Conservation (phyloP, 1,284 basidiomycete genomes). For the Ustilago hordei region DNA sequence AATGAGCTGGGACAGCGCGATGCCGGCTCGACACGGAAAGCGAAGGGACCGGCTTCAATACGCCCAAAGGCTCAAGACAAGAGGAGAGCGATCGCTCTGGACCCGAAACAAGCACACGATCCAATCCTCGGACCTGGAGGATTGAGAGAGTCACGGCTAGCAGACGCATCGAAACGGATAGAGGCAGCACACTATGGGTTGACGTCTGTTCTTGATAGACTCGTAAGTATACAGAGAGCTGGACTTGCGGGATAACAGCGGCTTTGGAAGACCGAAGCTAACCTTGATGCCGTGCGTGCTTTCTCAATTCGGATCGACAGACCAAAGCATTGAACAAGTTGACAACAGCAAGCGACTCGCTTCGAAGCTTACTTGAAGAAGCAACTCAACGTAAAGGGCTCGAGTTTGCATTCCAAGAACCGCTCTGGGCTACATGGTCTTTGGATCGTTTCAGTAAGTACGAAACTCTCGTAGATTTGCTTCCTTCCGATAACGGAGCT, state of each 20-base stretch:
- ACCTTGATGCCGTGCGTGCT: not conserved
- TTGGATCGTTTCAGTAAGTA: conserved; percentile 58
- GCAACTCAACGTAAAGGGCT: conserved; percentile 44
- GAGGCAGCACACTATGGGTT: conserved; percentile 41
- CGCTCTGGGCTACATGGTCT: conserved; percentile 64
- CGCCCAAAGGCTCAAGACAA: conserved; percentile 24
- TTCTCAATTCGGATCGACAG: conserved; percentile 12
- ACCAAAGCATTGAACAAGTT: conserved; percentile 46
- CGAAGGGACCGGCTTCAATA: conserved; percentile 13
- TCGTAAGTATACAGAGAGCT: conserved; percentile 32
- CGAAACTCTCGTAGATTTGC: no score
- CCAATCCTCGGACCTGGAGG: conserved; percentile 37
- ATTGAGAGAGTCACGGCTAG: conserved; percentile 34
- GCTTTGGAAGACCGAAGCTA: not conserved
- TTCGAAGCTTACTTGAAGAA: conserved; percentile 43
- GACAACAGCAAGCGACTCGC: conserved; percentile 38
- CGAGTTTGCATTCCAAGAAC: conserved; percentile 48
- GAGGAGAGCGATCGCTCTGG: conserved; percentile 26
- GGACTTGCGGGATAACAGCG: not conserved
- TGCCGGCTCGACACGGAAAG: conserved; percentile 17
- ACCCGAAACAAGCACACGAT: conserved; percentile 31
- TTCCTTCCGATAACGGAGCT: not conserved
- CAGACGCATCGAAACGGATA: conserved; percentile 29
- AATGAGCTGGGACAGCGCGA: conserved; percentile 31
- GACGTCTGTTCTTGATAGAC: conserved; percentile 29